Evolutionary conservation across 148 eudicot genomes (phyloP), one percentile per base, ranked within the genome.

Genomic region (Nepenthes mirabilis): DNA sequence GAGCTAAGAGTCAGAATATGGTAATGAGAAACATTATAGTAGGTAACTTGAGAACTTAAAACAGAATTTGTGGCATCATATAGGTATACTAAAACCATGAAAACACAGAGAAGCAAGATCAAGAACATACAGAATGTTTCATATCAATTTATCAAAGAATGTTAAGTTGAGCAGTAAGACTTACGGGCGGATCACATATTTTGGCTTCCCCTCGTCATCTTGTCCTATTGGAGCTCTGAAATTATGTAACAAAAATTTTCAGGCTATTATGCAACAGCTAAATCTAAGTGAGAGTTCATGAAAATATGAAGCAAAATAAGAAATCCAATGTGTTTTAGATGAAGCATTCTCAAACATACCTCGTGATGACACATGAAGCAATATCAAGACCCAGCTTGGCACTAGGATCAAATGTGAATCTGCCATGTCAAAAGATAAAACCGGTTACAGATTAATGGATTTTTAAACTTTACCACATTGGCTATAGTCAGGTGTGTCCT

Each of bases 181-280:
- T 82, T 81, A 93, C 99, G 97, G 99, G 57, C 97, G 90, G 57
- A 84, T 65, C 50, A 84, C 91, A 74, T 89, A 89, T 84, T 94
- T 89, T 34, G 78, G 71, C 77, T 94, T 89, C 55, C 95, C 99
- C 68, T 94, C 91, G 68, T 77, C 76, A 70, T 94, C 77, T 77
- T 89, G 75, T 47, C 86, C 95, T 34, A 67, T 33, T 55, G 99
- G 90, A 61, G 97, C 96, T 79, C 97, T 93, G 58, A 57, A 70
- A 63, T 55, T 9, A 65, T 9, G 58, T 35, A 43, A 14, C 32
- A 36, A 13, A 4, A 66, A 34, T 48, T 23, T 14, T 23, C 12
- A 49, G 14, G 12, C 11, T 49, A 12, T 49, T n/a, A 49, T 49
- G 52, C 52, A 49, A 4, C 5, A 49, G 11, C 52, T n/a, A 49